Conservation (phyloP, 1,284 basidiomycete genomes). For the Dichomitus squalens region DNA sequence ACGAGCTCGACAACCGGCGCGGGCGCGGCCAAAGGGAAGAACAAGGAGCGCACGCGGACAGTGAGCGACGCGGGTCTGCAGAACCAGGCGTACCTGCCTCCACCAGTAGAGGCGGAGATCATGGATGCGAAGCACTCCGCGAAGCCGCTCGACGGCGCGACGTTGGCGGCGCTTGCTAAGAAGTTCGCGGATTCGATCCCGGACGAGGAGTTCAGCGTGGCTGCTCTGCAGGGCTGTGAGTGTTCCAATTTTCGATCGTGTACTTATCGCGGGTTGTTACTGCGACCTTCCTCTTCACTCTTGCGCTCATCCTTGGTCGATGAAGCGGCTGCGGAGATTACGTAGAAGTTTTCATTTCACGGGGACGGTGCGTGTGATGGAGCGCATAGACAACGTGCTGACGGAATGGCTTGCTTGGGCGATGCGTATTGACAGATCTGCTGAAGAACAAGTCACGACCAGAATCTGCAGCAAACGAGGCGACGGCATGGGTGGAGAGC, state of each 20-base stretch:
- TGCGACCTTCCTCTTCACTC: not conserved
- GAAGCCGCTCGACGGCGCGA: conserved; percentile 62
- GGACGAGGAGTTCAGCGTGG: conserved; percentile 81
- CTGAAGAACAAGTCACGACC: conserved; percentile 81
- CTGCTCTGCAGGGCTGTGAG: conserved; percentile 85
- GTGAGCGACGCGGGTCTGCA: conserved; percentile 42
- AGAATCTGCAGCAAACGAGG: conserved; percentile 65
- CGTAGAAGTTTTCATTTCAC: not conserved
- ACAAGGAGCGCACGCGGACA: conserved; percentile 20
- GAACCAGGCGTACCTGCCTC: conserved; percentile 65
- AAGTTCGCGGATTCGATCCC: conserved; percentile 75
- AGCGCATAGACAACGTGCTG: conserved; percentile 24
- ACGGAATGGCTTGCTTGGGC: conserved; percentile 14
- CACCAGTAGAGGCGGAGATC: conserved; percentile 62
- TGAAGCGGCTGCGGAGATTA: conserved; percentile 5
- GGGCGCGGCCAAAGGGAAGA: conserved; percentile 1
- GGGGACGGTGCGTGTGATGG: conserved; percentile 29
- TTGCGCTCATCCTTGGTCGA: not conserved
- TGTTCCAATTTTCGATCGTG: conserved; percentile 31
- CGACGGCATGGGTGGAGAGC: conserved; percentile 66
- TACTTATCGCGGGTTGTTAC: conserved; percentile 16
- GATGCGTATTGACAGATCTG: conserved; percentile 50
- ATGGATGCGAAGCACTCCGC: conserved; percentile 58
- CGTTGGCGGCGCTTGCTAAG: conserved; percentile 66
- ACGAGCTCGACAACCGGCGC: conserved; percentile 20